These are phyloP conservation scores for Poteriospumella lacustris DNA, from an alignment of 108 stramenopile genomes.

Conservation along the genomic window DNA sequence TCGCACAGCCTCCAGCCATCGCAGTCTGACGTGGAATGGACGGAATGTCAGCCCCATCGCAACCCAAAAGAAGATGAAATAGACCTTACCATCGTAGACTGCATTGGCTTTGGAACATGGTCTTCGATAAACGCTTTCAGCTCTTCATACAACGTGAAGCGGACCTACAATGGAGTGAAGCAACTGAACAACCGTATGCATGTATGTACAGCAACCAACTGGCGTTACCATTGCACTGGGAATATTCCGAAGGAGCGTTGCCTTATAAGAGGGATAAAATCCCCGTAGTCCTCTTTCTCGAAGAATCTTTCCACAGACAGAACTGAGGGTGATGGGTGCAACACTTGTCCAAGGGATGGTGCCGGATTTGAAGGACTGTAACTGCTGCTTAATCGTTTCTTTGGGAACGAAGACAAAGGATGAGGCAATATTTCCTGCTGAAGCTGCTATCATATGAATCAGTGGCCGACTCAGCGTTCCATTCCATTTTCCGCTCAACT, in stretches of 20 bases:
- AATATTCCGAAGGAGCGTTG: slow-evolving; percentile 65
- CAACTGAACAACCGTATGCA: not conserved
- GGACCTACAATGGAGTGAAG: slow-evolving; percentile 40
- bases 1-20: slow-evolving; percentile 62
- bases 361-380: slow-evolving; percentile 45
- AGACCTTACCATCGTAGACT: not conserved
- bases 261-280: slow-evolving; percentile 58
- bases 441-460: slow-evolving; percentile 62
- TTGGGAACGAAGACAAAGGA: slow-evolving; percentile 68
- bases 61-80: not conserved
- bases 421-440: slow-evolving; percentile 60
- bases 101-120: not conserved
- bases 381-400: slow-evolving; percentile 64
- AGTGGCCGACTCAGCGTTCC: slow-evolving; percentile 31
- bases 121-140: slow-evolving; percentile 41
- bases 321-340: slow-evolving; percentile 11
- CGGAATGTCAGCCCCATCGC: not conserved
- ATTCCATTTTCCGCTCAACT: not conserved
- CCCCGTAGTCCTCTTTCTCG: slow-evolving; percentile 51
- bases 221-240: slow-evolving; percentile 51
- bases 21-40: not conserved
- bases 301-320: slow-evolving; percentile 32
- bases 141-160: slow-evolving; percentile 66
- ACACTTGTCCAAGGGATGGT: slow-evolving; percentile 24
- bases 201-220: not conserved